Conservation (phyloP, 805 yeast genomes). For the Komagataella pastoris region DNA sequence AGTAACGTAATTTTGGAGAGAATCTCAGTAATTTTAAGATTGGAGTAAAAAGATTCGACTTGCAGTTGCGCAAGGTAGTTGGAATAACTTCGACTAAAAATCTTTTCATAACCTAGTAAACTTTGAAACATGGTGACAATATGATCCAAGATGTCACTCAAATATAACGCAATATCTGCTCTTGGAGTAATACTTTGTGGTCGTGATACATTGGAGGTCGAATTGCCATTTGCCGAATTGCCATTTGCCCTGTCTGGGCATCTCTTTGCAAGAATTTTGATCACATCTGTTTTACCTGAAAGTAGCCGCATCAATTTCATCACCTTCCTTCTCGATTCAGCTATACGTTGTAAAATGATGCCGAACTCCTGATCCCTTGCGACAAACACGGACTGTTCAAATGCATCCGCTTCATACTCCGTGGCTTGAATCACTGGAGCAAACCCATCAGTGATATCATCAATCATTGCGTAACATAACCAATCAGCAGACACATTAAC, state of each 20-base stretch:
- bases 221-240: too few relatives aligned
- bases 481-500: slow-evolving; percentile 72
- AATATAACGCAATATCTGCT: slow-evolving; percentile 80
- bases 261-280: slow-evolving; percentile 90
- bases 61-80: slow-evolving; percentile 90
- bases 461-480: slow-evolving; percentile 72
- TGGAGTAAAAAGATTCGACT: slow-evolving; percentile 81
- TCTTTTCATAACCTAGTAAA: slow-evolving; percentile 80
- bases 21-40: slow-evolving; percentile 75
- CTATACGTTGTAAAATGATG: slow-evolving; percentile 68
- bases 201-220: neutral
- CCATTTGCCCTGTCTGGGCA: slow-evolving; percentile 74
- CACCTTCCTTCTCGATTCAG: slow-evolving; percentile 80
- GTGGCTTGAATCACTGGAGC: slow-evolving; percentile 70
- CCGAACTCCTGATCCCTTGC: slow-evolving; percentile 66
- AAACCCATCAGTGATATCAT: slow-evolving; percentile 77
- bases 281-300: slow-evolving; percentile 92
- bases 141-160: slow-evolving; percentile 96
- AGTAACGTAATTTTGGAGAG: slow-evolving; percentile 79
- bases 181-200: slow-evolving; percentile 42
- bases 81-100: slow-evolving; percentile 81
- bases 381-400: slow-evolving; percentile 76
- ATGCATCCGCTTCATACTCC: slow-evolving; percentile 72
- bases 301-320: slow-evolving; percentile 86
- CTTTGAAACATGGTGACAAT: slow-evolving; percentile 93